phyloP scores from a whole-genome alignment of 805 yeast species.

The Torulaspora franciscae region DNA sequence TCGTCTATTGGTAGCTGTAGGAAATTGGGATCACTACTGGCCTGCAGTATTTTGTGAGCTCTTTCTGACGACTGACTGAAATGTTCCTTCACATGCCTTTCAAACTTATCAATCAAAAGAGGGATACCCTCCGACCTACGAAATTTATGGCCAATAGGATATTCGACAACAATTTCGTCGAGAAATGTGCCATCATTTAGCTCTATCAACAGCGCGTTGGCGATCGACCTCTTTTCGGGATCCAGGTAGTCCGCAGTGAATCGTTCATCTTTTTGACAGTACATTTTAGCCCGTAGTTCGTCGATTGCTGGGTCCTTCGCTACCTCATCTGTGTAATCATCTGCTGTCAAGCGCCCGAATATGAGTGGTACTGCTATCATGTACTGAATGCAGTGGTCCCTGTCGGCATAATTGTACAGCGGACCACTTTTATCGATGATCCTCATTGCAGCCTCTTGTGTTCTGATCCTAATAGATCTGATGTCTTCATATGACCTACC shows the following conservation, averaged over 20 bases:
- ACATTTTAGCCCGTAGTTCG: slow-evolving; percentile 49
- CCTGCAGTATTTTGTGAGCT: slow-evolving; percentile 39
- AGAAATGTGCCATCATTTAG: slow-evolving; percentile 50
- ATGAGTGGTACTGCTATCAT: slow-evolving; percentile 56
- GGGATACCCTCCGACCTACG: slow-evolving; percentile 60
- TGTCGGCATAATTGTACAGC: slow-evolving; percentile 56
- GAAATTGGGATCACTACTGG: slow-evolving; percentile 34
- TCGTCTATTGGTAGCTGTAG: slow-evolving; percentile 44
- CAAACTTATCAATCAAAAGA: slow-evolving; percentile 46
- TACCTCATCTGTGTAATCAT: slow-evolving; percentile 48
- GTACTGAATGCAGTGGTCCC: slow-evolving; percentile 62
- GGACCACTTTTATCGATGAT: slow-evolving; percentile 59
- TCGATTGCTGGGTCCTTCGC: slow-evolving; percentile 53
- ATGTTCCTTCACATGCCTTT: slow-evolving; percentile 47
- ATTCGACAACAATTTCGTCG: slow-evolving; percentile 50
- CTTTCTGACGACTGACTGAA: slow-evolving; percentile 35
- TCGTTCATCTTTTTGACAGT: slow-evolving; percentile 46
- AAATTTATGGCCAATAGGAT: slow-evolving; percentile 54
- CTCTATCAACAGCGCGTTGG: slow-evolving; percentile 49
- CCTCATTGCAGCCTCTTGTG: slow-evolving; percentile 58
- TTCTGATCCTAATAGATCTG: slow-evolving; percentile 45
- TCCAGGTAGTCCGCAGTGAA: slow-evolving; percentile 52
- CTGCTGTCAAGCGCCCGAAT: slow-evolving; percentile 53
- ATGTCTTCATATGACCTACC: slow-evolving; percentile 49
- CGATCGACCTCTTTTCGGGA: slow-evolving; percentile 53